Base-by-base conservation (phyloP, 441 rosid species). In the Pelargonium australe region DNA sequence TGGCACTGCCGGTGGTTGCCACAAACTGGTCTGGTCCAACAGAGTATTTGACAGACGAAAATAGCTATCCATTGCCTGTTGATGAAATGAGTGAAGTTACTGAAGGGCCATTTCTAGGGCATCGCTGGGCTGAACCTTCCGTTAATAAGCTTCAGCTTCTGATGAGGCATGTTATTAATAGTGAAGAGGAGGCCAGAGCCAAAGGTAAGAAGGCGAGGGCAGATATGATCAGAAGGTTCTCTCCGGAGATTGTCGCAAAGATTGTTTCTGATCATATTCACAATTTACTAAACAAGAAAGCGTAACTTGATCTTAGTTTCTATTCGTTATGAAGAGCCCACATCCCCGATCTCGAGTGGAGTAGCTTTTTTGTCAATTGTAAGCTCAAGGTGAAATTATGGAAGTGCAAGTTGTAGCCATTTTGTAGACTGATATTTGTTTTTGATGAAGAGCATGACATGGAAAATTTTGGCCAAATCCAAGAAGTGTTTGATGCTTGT, bases 11-110 rank as follows among this genome's bases (percentile, higher is more conserved):
- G 0, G 92, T 88, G 69, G 90, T 90, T 28, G 77, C 88, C 2
- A 87, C 98, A 0, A 87, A 92, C 75, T 92, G 95, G 96, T 87
- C 96, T 1, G 95, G 98, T 8, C 92, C 93, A 4, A 76, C 83
- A 0, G 95, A 90, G 80, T 92, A 88, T 79, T 70, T 88, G 77
- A 90, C 92, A 0, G 85, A 77, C 20, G 76, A 72, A 80, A 92
- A 90, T 34, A 75, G 95, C 80, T 92, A 86, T 41, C 93, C 90
- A 3, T 76, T 92, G 81, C 78, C 68, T 0, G 82, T 88, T 37
- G 88, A 82, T 60, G 78, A 78, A 70, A 81, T 82, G 93, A 78
- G 84, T 25, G 79, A 86, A 80, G 95, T 88, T 2, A 65, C 12
- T 75, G 92, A 85, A 76, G 95, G 95, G 63, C 91, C 98, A 9